These are phyloP conservation scores for Colletotrichum orbiculare DNA, from an alignment of 2,329 filamentous ascomycete genomes.

Conservation along the genomic window DNA sequence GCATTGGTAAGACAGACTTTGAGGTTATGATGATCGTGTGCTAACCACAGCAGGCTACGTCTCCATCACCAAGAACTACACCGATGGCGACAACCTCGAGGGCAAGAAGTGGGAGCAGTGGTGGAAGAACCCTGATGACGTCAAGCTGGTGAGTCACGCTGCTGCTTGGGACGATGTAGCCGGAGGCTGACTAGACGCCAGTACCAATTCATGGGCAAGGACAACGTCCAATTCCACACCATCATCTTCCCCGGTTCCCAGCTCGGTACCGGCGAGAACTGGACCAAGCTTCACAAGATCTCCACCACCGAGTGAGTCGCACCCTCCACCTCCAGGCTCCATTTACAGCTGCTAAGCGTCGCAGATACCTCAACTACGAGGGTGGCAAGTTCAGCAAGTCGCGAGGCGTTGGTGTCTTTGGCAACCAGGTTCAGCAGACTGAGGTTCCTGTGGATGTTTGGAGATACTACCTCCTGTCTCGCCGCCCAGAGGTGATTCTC, in stretches of 20 bases:
- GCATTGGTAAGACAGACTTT: slow-evolving; percentile 9
- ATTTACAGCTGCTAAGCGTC: slow-evolving; percentile 45
- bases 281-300: slow-evolving; percentile 90
- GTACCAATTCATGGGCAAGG: slow-evolving; percentile 92
- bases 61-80: slow-evolving; percentile 94
- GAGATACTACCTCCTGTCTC: slow-evolving; percentile 89
- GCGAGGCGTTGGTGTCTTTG: slow-evolving; percentile 89
- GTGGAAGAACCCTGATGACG: slow-evolving; percentile 92
- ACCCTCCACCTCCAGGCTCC: not conserved
- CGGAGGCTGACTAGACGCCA: not conserved
- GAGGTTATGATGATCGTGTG: not conserved
- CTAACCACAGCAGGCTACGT: slow-evolving; percentile 75
- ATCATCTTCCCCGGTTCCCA: slow-evolving; percentile 92
- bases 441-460: slow-evolving; percentile 89
- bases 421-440: slow-evolving; percentile 87
- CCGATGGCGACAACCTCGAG: slow-evolving; percentile 59
- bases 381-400: slow-evolving; percentile 94
- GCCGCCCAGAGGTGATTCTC: slow-evolving; percentile 74
- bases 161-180: not conserved
- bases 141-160: slow-evolving; percentile 67
- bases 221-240: slow-evolving; percentile 79
- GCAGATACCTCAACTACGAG: slow-evolving; percentile 79
- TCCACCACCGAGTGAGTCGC: slow-evolving; percentile 77
- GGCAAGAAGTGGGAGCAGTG: slow-evolving; percentile 86
- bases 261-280: slow-evolving; percentile 84